phyloP scores from a whole-genome alignment of 805 yeast species.

The Hermanozyma aechmeae region DNA sequence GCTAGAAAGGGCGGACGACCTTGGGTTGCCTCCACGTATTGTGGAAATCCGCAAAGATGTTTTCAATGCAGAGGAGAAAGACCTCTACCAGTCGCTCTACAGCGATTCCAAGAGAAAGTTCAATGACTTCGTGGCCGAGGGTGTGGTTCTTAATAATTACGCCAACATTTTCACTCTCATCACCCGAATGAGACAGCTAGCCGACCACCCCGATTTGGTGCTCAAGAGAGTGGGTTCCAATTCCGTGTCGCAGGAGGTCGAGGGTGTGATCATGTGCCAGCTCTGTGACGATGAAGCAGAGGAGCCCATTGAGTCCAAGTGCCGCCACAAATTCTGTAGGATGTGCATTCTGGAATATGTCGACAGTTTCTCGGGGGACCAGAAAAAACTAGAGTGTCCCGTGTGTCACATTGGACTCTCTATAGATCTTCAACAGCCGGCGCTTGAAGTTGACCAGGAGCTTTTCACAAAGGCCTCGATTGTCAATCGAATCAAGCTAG shows the following conservation, averaged over 20 bases:
- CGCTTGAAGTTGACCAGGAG: slow-evolving; percentile 61
- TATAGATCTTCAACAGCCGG: slow-evolving; percentile 82
- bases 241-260: slow-evolving; percentile 28
- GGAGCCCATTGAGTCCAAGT: slow-evolving; percentile 89
- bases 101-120: slow-evolving; percentile 81
- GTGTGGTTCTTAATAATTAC: slow-evolving; percentile 92
- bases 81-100: slow-evolving; percentile 78
- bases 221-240: slow-evolving; percentile 52
- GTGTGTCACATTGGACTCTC: slow-evolving; percentile 92
- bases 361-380: slow-evolving; percentile 65
- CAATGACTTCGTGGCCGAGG: slow-evolving; percentile 89
- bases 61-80: slow-evolving; percentile 93
- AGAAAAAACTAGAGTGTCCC: slow-evolving; percentile 69
- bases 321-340: slow-evolving; percentile 91
- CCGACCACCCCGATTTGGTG: slow-evolving; percentile 96
- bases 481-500: slow-evolving; percentile 80
- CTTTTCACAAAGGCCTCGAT: slow-evolving; percentile 58
- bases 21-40: slow-evolving; percentile 93
- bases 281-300: slow-evolving; percentile 97
- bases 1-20: slow-evolving; percentile 92
- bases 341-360: slow-evolving; percentile 86
- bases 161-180: slow-evolving; percentile 94
- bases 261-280: slow-evolving; percentile 68
- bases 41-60: slow-evolving; percentile 81
- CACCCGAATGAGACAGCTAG: slow-evolving; percentile 95